These are phyloP conservation scores for Narthecium ossifragum DNA, from an alignment of 106 monocot genomes.

Conservation along the genomic window DNA sequence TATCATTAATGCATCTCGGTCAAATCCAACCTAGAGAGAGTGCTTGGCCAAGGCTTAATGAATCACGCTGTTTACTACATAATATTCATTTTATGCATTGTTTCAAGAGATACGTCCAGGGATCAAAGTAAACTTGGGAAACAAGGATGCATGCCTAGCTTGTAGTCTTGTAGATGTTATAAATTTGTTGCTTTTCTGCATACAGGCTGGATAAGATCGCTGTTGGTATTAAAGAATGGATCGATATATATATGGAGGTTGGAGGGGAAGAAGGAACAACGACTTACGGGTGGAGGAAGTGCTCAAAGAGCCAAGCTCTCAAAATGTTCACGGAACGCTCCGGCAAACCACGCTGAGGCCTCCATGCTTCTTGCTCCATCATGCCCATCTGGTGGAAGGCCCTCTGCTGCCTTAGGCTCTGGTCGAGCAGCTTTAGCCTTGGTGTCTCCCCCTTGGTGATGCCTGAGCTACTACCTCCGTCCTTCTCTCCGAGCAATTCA, in stretches of 20 bases:
- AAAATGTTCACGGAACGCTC: constrained; percentile 81
- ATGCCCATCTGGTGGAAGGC: constrained; percentile 96
- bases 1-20: neutral
- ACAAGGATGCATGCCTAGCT: too few relatives aligned
- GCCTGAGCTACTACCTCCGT: constrained; percentile 42
- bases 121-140: too few relatives aligned
- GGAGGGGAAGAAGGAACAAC: too few relatives aligned
- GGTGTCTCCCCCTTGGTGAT: constrained; percentile 96
- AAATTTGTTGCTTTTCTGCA: too few relatives aligned
- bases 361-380: constrained; percentile 94
- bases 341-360: constrained; percentile 89
- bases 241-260: too few relatives aligned
- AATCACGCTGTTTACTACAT: too few relatives aligned
- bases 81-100: too few relatives aligned
- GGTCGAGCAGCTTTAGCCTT: constrained; percentile 64
- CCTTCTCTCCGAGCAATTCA: constrained; percentile 83
- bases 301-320: constrained; percentile 92
- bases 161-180: too few relatives aligned
- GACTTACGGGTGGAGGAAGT: constrained; percentile 98
- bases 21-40: constrained; percentile 2
- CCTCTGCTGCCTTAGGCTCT: constrained; percentile 77
- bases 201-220: too few relatives aligned
- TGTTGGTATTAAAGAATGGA: too few relatives aligned
- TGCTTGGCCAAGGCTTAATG: too few relatives aligned
- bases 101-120: too few relatives aligned